Conservation (phyloP, 2,329 filamentous ascomycete species). For the Botryotinia narcissicola region DNA sequence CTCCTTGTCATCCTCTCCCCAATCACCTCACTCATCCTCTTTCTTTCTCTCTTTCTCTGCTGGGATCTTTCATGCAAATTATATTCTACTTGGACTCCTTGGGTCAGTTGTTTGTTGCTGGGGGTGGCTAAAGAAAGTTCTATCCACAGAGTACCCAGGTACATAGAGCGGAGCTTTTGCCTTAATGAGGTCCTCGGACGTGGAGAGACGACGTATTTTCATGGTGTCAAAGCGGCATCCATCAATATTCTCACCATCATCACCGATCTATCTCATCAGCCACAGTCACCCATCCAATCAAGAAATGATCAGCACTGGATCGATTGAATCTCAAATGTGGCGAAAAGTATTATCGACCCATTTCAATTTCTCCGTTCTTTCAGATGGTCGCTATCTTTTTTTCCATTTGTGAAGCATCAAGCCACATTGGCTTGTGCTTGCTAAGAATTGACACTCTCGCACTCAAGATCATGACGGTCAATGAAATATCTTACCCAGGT, state of each 20-base stretch:
- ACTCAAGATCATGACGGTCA: background rate
- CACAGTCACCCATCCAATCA: background rate
- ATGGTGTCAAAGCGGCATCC: background rate
- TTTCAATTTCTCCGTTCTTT: background rate
- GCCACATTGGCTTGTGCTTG: background rate
- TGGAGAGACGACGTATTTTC: background rate
- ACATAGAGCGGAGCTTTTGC: background rate
- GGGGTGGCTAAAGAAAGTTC: conserved; percentile 7
- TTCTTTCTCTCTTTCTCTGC: background rate
- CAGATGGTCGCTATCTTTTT: too few relatives aligned
- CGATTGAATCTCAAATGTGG: background rate
- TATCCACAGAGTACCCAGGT: background rate
- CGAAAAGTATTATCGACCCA: background rate
- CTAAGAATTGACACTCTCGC: background rate
- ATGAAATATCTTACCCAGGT: background rate
- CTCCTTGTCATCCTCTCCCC: background rate
- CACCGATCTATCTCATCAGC: background rate
- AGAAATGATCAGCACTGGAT: background rate
- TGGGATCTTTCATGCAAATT: conserved; percentile 6
- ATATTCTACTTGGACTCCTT: background rate
- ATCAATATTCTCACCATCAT: background rate
- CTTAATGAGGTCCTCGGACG: conserved; percentile 2
- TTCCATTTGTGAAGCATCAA: background rate
- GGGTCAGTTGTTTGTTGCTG: background rate
- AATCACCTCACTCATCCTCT: background rate